Conservation (phyloP, 2,329 filamentous ascomycete genomes). For the Epichloe amarillans region DNA sequence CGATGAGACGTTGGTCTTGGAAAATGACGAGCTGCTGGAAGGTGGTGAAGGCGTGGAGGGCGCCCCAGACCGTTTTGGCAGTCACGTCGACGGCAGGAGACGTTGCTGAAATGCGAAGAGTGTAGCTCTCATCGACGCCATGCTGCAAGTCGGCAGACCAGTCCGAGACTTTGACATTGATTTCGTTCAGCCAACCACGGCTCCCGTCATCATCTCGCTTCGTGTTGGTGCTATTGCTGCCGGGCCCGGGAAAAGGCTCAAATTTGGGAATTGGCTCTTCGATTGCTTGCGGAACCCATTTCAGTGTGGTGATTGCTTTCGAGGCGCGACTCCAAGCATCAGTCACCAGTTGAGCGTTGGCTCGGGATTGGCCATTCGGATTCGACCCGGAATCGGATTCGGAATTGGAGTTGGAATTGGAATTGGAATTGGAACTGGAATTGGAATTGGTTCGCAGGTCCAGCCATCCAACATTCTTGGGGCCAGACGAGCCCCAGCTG, state of each 20-base stretch:
- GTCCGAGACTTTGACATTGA: conserved; percentile 33
- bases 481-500: conserved; percentile 13
- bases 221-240: conserved; percentile 13
- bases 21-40: conserved; percentile 41
- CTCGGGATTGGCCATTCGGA: not conserved
- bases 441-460: conserved; percentile 8
- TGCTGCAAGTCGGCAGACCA: conserved; percentile 34
- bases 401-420: conserved; percentile 3
- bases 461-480: conserved; percentile 9
- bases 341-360: conserved; percentile 18
- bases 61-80: conserved; percentile 38
- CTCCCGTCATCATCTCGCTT: conserved; percentile 13
- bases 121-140: conserved; percentile 44
- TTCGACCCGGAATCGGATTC: not conserved
- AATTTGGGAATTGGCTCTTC: conserved; percentile 38
- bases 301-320: conserved; percentile 31
- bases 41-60: conserved; percentile 42
- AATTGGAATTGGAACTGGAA: not conserved
- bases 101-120: conserved; percentile 25
- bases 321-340: conserved; percentile 37
- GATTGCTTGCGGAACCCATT: conserved; percentile 39
- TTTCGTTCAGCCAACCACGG: conserved; percentile 20
- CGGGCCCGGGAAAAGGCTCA: conserved; percentile 33
- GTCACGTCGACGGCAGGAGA: conserved; percentile 30
- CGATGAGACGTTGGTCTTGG: conserved; percentile 28